These are phyloP conservation scores for Nicotiana sylvestris DNA, from an alignment of 257 asterid species.

Conservation along the genomic window DNA sequence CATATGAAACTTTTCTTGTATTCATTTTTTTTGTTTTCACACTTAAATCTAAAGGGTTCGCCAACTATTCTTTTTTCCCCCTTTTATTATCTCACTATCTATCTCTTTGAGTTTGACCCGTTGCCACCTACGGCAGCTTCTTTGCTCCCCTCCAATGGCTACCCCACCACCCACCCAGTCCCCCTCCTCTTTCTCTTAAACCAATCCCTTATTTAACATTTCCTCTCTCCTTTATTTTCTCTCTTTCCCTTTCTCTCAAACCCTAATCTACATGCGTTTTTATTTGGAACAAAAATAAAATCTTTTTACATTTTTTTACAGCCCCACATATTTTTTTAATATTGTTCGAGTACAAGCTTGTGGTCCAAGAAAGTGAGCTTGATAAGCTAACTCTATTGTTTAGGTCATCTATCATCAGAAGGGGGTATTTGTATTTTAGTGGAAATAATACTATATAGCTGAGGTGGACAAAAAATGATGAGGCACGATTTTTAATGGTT, in stretches of 20 bases:
- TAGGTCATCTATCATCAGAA: conserved; percentile 7
- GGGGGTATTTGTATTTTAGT: no score
- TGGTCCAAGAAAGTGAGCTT: neutral
- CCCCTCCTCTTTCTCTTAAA: neutral
- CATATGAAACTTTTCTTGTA: neutral
- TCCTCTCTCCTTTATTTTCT: conserved; percentile 13
- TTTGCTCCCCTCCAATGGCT: conserved; percentile 49
- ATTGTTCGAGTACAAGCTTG: neutral
- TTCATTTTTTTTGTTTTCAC: conserved; percentile 43
- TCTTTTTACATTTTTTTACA: neutral
- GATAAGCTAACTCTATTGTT: neutral
- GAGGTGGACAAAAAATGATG: no score
- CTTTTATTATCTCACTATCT: neutral
- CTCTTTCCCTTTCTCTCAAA: conserved; percentile 11
- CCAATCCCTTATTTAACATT: conserved; percentile 14
- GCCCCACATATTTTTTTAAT: neutral
- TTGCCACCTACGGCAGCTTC: conserved; percentile 91
- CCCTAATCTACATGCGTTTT: conserved; percentile 22
- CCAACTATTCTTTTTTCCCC: conserved; percentile 15
- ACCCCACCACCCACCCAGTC: conserved; percentile 55
- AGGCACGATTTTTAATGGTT: no score
- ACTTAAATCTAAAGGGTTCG: conserved; percentile 33
- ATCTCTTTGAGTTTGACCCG: conserved; percentile 83
- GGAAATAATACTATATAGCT: no score
- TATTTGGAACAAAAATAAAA: neutral